Evolutionary conservation across 176 grass and related monocot species (phyloP), one percentile per base, ranked within the genome.

Genomic region (Musa troglodytarum): DNA sequence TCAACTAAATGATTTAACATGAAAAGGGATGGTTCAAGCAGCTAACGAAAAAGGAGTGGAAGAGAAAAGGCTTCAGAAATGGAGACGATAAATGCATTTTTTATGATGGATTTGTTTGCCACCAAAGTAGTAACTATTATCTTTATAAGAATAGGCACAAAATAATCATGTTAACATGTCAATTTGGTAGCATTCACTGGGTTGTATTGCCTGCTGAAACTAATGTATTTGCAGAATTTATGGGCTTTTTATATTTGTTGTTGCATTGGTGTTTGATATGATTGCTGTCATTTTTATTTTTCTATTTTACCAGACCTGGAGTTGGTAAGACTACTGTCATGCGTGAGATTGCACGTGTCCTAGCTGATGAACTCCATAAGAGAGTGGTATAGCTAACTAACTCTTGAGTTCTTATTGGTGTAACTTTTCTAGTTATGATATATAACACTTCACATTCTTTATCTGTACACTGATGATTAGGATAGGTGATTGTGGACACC

Each of bases 281-380:
- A 29, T 53, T 78, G 5, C 8, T 68, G 11, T 53, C 52, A 54
- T 43, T 25, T 13, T 78, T 55, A 21, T 14, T 50, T 23, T 70
- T 74, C 83, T 77, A 16, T 81, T 76, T 16, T 34, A 12, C 54
- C 75, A 98, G 94, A 61, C 94, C 94, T 76, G 94, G 94, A 67
- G 94, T 98, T 76, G 94, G 94, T 63, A 98, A 98, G 80, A 98
- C 90, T 68, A 98, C 94, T 66, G 90, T 98, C 74, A 98, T 98
- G 90, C 86, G 88, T 69, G 94, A 93, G 81, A 98, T 93, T 90
- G 94, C 90, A 58, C 90, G 90, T 79, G 90, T 93, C 81, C 78
- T 98, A 79, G 94, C 94, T 54, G 86, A 98, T 71, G 88, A 98
- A 83, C 87, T 98, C 73, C 90, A 87, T 55, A 93, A 93, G 81